Conservation (phyloP, 75 land plant genomes). For the Pseudotsuga menziesii region DNA sequence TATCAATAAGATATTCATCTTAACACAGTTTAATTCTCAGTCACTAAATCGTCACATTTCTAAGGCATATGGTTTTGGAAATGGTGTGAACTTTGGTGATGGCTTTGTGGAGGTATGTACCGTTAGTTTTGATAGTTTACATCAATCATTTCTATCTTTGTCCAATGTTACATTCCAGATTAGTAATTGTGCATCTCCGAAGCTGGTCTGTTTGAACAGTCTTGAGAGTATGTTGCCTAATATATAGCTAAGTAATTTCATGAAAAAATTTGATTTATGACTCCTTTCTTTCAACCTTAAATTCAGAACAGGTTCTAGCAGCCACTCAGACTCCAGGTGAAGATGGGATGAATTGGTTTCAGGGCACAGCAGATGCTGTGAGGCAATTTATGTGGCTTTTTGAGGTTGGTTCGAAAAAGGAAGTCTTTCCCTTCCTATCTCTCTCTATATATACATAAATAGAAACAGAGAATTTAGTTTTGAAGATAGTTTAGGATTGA, state of each 20-base stretch:
- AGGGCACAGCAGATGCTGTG: constrained; percentile 98
- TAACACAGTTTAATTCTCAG: constrained; percentile 49
- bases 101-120: constrained; percentile 89
- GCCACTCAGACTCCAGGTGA: constrained; percentile 94
- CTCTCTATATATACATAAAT: background rate
- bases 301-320: constrained; percentile 66
- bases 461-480: background rate
- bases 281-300: background rate
- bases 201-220: background rate
- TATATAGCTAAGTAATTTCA: background rate
- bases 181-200: background rate
- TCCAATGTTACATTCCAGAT: background rate
- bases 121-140: background rate
- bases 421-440: background rate
- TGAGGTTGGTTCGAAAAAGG: constrained; percentile 48
- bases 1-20: constrained; percentile 41
- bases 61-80: constrained; percentile 82
- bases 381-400: constrained; percentile 91
- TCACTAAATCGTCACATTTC: constrained; percentile 83
- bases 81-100: constrained; percentile 89
- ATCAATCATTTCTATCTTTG: background rate
- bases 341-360: constrained; percentile 92
- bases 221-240: background rate
- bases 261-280: background rate
- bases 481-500: background rate